phyloP scores from a whole-genome alignment of 768 basidiomycete genomes.

The Megacollybia marginata region DNA sequence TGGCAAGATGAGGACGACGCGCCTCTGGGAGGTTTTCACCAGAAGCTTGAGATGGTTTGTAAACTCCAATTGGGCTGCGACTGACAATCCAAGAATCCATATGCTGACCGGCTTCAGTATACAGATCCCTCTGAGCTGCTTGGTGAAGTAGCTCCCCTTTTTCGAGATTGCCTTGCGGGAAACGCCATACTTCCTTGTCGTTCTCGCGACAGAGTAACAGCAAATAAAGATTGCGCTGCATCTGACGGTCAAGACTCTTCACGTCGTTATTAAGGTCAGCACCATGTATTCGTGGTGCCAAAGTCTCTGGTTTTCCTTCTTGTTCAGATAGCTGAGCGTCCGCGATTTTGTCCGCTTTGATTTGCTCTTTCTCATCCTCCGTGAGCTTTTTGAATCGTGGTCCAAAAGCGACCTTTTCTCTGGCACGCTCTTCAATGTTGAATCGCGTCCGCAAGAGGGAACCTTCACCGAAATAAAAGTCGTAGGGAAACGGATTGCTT shows the following conservation, averaged over 20 bases:
- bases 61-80: constrained; percentile 78
- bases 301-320: constrained; percentile 55
- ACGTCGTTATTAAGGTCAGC: constrained; percentile 56
- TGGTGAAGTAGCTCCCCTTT: constrained; percentile 72
- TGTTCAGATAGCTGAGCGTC: constrained; percentile 49
- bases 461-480: constrained; percentile 93
- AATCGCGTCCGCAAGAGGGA: constrained; percentile 80
- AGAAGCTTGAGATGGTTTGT: constrained; percentile 39
- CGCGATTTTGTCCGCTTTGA: constrained; percentile 48
- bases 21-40: constrained; percentile 29
- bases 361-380: constrained; percentile 36
- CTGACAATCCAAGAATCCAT: constrained; percentile 97
- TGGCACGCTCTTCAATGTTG: constrained; percentile 62
- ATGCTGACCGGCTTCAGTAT: constrained; percentile 62
- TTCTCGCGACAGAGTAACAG: constrained; percentile 49
- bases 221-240: constrained; percentile 86
- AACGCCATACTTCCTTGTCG: constrained; percentile 63
- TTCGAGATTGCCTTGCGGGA: constrained; percentile 63
- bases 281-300: constrained; percentile 53
- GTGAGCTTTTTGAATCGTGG: constrained; percentile 42
- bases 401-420: constrained; percentile 74
- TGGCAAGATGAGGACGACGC: constrained; percentile 7
- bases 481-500: constrained; percentile 80
- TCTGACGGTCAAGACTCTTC: constrained; percentile 73
- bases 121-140: constrained; percentile 71